Evolutionary conservation across 2,329 filamentous ascomycete species (phyloP).

Genomic region (Apiospora hydei): DNA sequence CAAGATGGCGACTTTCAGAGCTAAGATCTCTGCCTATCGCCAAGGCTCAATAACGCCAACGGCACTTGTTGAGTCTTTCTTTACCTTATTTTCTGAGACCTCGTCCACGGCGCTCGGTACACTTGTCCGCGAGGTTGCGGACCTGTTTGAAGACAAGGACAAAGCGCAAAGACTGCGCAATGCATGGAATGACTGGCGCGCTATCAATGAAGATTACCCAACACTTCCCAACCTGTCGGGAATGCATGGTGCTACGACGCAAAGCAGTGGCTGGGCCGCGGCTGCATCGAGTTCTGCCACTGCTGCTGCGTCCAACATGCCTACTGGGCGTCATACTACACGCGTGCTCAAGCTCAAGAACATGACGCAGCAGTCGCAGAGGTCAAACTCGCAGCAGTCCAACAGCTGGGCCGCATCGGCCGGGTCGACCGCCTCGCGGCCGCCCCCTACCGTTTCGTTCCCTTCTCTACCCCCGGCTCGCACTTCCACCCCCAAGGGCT

Average conservation of each 20-base stretch:
- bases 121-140: conserved; percentile 87
- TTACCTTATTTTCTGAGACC: conserved; percentile 81
- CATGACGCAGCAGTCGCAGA: conserved; percentile 48
- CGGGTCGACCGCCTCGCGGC: conserved; percentile 30
- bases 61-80: conserved; percentile 86
- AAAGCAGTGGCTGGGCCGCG: conserved; percentile 64
- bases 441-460: conserved; percentile 38
- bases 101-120: conserved; percentile 84
- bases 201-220: conserved; percentile 95
- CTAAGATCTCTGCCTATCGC: conserved; percentile 80
- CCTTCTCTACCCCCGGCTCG: conserved; percentile 36
- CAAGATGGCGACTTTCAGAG: conserved; percentile 81
- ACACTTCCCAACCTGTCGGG: conserved; percentile 80
- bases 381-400: conserved; percentile 42
- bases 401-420: conserved; percentile 25
- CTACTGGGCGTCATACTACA: conserved; percentile 58
- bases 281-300: conserved; percentile 69
- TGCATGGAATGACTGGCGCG: conserved; percentile 94
- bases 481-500: not conserved
- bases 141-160: conserved; percentile 83
- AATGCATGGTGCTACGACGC: conserved; percentile 66
- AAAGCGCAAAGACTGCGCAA: conserved; percentile 79
- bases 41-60: conserved; percentile 72
- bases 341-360: conserved; percentile 67
- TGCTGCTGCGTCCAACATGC: conserved; percentile 43